Evolutionary conservation across 805 yeast species (phyloP).

Genomic region (Zygotorulaspora chibaensis): DNA sequence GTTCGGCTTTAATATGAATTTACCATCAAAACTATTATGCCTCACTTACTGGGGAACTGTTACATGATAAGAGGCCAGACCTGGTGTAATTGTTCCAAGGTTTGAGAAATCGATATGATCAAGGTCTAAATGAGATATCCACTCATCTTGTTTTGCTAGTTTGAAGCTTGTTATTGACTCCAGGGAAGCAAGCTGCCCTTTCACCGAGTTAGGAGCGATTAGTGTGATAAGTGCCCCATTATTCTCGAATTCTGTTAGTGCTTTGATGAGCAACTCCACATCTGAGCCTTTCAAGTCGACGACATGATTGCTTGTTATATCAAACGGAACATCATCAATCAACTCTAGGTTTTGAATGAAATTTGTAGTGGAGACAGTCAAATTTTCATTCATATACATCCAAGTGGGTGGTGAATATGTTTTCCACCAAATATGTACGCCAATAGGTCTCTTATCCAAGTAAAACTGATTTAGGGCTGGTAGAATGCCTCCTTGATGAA

Average conservation of each 20-base stretch:
- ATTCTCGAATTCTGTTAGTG: conserved; percentile 18
- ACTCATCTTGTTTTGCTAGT: conserved; percentile 35
- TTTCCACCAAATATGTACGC: conserved; percentile 79
- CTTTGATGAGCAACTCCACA: conserved; percentile 21
- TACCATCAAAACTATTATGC: neutral
- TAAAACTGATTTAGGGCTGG: conserved; percentile 40
- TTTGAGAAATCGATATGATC: conserved; percentile 64
- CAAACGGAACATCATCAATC: conserved; percentile 16
- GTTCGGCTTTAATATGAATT: neutral
- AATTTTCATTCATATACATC: conserved; percentile 44
- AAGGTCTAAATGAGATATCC: conserved; percentile 55
- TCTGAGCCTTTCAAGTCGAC: conserved; percentile 48
- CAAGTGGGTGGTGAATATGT: conserved; percentile 93
- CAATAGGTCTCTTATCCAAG: conserved; percentile 10
- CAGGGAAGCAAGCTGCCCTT: conserved; percentile 3
- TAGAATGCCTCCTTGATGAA: conserved; percentile 89
- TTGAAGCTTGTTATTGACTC: neutral
- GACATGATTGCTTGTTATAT: conserved; percentile 24
- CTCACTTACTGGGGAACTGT: neutral
- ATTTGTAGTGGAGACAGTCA: conserved; percentile 24
- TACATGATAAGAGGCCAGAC: conserved; percentile 53
- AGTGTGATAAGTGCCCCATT: conserved; percentile 9
- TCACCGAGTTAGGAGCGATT: conserved; percentile 23
- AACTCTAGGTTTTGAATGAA: conserved; percentile 22
- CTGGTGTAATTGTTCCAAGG: conserved; percentile 50